Percentiles rank a stretch among this genome's conserved stretches.
phyloP scores from a whole-genome alignment of 202 grass and related monocot genomes.

The Carex arenaria region DNA sequence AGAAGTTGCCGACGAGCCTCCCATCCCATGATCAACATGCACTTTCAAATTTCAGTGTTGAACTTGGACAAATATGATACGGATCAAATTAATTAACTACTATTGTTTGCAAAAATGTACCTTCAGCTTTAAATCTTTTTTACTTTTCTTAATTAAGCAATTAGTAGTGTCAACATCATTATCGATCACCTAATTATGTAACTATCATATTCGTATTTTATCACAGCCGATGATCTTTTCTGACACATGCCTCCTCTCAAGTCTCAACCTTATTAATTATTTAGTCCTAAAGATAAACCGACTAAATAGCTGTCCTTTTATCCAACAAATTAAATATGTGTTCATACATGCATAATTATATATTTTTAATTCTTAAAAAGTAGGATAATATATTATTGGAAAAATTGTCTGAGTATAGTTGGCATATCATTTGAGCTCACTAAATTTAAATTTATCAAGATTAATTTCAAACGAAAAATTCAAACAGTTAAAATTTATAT shows the following conservation, averaged over 20 bases:
- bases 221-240: not conserved
- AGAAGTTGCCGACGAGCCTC: not conserved
- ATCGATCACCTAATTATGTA: not conserved
- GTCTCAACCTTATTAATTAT: not conserved
- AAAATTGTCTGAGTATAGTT: too few species aligned
- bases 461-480: too few species aligned
- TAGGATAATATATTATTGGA: too few species aligned
- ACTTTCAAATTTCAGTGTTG: not conserved
- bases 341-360: too few species aligned
- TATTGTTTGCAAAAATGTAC: not conserved
- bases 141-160: not conserved
- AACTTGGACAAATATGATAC: not conserved
- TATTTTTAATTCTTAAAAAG: too few species aligned
- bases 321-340: not conserved
- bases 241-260: not conserved
- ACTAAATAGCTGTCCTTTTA: not conserved
- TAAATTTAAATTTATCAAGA: too few species aligned
- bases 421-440: too few species aligned
- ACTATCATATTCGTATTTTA: not conserved
- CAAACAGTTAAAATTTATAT: too few species aligned
- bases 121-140: not conserved
- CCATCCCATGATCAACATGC: not conserved
- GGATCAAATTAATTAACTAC: not conserved
- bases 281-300: not conserved
- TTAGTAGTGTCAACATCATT: not conserved